Conservation (phyloP, 108 stramenopile species). For the Nitzschia palea region DNA sequence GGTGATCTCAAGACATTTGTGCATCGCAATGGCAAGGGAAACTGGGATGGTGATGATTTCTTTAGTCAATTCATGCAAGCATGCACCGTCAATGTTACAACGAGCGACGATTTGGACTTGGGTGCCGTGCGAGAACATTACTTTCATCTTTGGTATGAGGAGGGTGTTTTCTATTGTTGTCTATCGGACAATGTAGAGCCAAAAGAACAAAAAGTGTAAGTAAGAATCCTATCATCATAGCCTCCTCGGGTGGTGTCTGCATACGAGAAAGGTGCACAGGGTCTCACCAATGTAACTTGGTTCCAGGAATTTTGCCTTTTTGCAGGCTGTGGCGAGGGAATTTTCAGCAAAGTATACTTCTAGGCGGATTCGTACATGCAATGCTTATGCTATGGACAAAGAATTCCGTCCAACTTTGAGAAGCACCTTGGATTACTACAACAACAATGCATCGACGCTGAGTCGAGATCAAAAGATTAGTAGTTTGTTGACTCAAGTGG, state of each 20-base stretch:
- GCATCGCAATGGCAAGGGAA: conserved; percentile 38
- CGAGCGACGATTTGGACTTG: conserved; percentile 21
- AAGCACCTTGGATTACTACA: conserved; percentile 72
- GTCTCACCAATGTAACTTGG: conserved; percentile 24
- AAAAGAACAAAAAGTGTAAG: conserved; percentile 55
- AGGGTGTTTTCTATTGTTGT: conserved; percentile 63
- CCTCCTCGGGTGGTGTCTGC: no score
- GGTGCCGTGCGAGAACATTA: conserved; percentile 55
- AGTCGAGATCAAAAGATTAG: conserved; percentile 38
- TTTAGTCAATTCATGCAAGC: conserved; percentile 43
- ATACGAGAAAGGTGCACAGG: no score
- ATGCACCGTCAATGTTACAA: conserved; percentile 29
- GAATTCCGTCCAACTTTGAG: conserved; percentile 51
- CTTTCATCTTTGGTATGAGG: conserved; percentile 63
- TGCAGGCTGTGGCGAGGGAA: conserved; percentile 56
- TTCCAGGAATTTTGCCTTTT: conserved; percentile 61
- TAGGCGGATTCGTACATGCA: conserved; percentile 52
- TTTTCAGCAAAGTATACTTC: conserved; percentile 43
- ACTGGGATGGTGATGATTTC: conserved; percentile 26
- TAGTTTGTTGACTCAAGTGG: conserved; percentile 48
- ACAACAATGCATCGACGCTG: conserved; percentile 55
- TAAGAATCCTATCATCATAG: not conserved
- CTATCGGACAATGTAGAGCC: conserved; percentile 63
- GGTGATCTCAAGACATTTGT: conserved; percentile 65
- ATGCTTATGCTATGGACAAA: conserved; percentile 73